Conservation (phyloP, 1,284 basidiomycete genomes). For the Sporisorium reilianum region DNA sequence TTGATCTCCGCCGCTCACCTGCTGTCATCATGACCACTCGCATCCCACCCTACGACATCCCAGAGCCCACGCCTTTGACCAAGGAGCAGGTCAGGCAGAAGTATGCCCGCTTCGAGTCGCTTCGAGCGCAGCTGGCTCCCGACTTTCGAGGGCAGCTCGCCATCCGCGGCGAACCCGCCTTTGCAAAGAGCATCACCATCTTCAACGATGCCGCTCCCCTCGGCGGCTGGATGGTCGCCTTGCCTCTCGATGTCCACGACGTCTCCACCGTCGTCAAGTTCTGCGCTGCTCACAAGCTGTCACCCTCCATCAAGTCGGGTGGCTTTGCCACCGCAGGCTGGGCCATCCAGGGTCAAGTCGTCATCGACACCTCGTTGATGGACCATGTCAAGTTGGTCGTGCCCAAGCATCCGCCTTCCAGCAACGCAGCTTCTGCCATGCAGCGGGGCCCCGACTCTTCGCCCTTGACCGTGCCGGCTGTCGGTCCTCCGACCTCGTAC, state of each 20-base stretch:
- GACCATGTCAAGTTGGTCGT: slow-evolving; percentile 77
- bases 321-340: slow-evolving; percentile 90
- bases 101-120: slow-evolving; percentile 31
- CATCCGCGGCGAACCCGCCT: slow-evolving; percentile 41
- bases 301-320: slow-evolving; percentile 86
- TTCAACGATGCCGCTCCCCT: slow-evolving; percentile 58
- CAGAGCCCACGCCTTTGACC: slow-evolving; percentile 35
- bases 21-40: slow-evolving; percentile 23
- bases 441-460: slow-evolving; percentile 20
- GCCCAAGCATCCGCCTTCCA: slow-evolving; percentile 65
- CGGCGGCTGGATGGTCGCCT: slow-evolving; percentile 53
- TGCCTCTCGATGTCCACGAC: slow-evolving; percentile 45
- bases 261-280: slow-evolving; percentile 69
- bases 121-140: slow-evolving; percentile 27
- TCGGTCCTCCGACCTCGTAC: slow-evolving; percentile 17
- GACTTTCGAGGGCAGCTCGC: slow-evolving; percentile 45
- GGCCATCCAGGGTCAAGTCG: slow-evolving; percentile 84
- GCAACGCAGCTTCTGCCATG: not conserved
- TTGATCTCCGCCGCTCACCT: not conserved
- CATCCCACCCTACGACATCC: slow-evolving; percentile 49
- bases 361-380: slow-evolving; percentile 81
- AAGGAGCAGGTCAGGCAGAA: slow-evolving; percentile 30
- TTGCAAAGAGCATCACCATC: slow-evolving; percentile 49
- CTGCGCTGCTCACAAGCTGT: slow-evolving; percentile 77
- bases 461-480: slow-evolving; percentile 31